phyloP scores from a whole-genome alignment of 148 eudicot species.

The Rhododendron griersonianum region DNA sequence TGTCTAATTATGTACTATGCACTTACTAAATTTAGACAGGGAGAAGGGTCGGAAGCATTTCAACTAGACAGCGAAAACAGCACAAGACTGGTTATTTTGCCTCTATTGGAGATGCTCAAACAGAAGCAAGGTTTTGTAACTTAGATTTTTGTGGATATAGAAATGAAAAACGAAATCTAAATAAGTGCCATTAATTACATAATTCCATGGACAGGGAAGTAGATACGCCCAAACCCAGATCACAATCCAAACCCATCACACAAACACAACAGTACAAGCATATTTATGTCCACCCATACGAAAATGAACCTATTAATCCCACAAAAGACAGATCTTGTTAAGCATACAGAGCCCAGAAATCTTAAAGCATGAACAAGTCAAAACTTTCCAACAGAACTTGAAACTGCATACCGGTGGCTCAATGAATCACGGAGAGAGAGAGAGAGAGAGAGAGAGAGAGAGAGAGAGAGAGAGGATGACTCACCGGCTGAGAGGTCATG shows the following conservation, averaged over 20 bases:
- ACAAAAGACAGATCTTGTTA: conserved; percentile 1
- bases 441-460: neutral
- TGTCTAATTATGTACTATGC: neutral
- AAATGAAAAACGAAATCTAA: neutral
- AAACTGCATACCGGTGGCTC: neutral
- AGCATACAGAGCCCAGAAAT: neutral
- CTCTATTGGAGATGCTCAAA: neutral
- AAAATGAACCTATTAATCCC: neutral
- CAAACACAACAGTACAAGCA: neutral
- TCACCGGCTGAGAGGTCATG: neutral
- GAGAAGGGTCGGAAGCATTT: neutral
- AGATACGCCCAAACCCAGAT: conserved; percentile 6
- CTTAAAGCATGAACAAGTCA: neutral
- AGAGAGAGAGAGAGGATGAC: neutral
- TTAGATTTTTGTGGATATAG: too few relatives aligned
- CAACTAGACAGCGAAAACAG: neutral
- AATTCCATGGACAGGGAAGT: neutral
- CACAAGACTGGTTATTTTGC: neutral
- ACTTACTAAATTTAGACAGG: neutral
- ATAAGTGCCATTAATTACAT: neutral
- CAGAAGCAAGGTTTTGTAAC: neutral
- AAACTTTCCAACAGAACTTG: neutral
- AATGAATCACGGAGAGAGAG: neutral
- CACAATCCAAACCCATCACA: conserved; percentile 6
- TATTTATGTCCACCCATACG: neutral